Evolutionary conservation across 495 filamentous ascomycete genomes (phyloP).

Genomic region (Cladorrhinum samala): DNA sequence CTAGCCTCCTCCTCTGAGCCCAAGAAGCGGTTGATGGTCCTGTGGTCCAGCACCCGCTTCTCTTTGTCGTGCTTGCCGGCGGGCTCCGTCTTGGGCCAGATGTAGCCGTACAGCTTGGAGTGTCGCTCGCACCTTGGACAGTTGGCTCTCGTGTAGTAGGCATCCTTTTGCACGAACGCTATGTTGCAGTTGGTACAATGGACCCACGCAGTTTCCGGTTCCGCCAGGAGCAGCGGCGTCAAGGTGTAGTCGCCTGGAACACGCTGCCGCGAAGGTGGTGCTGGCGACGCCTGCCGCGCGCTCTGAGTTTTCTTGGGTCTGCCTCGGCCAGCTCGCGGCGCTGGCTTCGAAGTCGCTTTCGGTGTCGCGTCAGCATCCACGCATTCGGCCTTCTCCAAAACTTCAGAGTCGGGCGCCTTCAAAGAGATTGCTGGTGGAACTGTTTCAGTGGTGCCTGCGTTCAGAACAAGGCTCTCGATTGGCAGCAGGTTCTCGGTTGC

Average conservation of each 20-base stretch:
- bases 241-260: slow-evolving; percentile 74
- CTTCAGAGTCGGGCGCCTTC: background rate
- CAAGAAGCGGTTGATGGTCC: slow-evolving; percentile 65
- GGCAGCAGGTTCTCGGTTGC: slow-evolving; percentile 10
- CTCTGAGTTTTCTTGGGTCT: background rate
- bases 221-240: slow-evolving; percentile 62
- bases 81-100: slow-evolving; percentile 90
- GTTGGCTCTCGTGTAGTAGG: slow-evolving; percentile 73
- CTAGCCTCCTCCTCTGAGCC: slow-evolving; percentile 57
- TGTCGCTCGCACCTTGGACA: slow-evolving; percentile 94
- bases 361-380: background rate
- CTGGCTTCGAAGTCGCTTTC: background rate
- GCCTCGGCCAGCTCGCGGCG: background rate
- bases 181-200: slow-evolving; percentile 74
- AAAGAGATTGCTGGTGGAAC: background rate
- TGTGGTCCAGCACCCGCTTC: slow-evolving; percentile 67
- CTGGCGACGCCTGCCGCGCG: background rate
- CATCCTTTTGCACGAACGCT: slow-evolving; percentile 80
- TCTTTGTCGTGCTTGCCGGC: slow-evolving; percentile 68
- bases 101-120: slow-evolving; percentile 88
- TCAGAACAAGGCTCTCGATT: background rate
- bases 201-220: slow-evolving; percentile 75
- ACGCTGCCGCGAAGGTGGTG: slow-evolving; percentile 27
- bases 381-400: too few species aligned
- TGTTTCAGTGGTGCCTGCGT: background rate